Evolutionary conservation across 495 filamentous ascomycete genomes (phyloP).

Genomic region (Mycothermus thermophilus): DNA sequence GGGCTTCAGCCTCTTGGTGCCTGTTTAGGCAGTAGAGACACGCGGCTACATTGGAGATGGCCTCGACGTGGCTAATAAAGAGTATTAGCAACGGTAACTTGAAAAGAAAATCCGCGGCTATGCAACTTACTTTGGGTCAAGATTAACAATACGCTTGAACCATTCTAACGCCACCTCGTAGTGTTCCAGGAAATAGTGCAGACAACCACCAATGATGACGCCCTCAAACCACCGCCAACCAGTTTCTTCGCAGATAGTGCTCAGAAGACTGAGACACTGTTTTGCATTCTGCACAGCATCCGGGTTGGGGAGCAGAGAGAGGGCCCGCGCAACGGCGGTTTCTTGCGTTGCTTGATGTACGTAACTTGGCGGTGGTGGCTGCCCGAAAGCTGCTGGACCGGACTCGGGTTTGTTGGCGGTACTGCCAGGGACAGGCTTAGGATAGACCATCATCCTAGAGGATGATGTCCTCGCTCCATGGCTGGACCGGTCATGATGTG

Average conservation of each 20-base stretch:
- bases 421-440: no score
- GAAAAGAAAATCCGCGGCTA: no score
- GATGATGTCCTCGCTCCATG: constrained; percentile 10
- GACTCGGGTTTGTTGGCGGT: no score
- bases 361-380: constrained; percentile 7
- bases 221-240: constrained; percentile 92
- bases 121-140: constrained; percentile 64
- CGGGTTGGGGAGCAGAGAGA: neutral
- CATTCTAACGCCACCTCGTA: constrained; percentile 76
- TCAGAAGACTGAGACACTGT: constrained; percentile 64
- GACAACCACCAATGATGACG: constrained; percentile 82
- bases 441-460: constrained; percentile 34
- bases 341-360: constrained; percentile 15
- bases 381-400: no score
- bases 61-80: constrained; percentile 74
- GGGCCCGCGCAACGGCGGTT: constrained; percentile 7
- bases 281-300: constrained; percentile 39
- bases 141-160: constrained; percentile 74
- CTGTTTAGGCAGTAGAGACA: constrained; percentile 72
- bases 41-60: constrained; percentile 84
- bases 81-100: no score
- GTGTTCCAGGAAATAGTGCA: constrained; percentile 84
- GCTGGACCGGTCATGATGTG: constrained; percentile 16
- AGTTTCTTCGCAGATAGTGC: constrained; percentile 70
- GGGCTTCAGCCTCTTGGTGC: constrained; percentile 68